Percentiles rank a stretch among this genome's conserved stretches.
Conservation (phyloP, 2,329 filamentous ascomycete genomes). For the Fusarium sp. region DNA sequence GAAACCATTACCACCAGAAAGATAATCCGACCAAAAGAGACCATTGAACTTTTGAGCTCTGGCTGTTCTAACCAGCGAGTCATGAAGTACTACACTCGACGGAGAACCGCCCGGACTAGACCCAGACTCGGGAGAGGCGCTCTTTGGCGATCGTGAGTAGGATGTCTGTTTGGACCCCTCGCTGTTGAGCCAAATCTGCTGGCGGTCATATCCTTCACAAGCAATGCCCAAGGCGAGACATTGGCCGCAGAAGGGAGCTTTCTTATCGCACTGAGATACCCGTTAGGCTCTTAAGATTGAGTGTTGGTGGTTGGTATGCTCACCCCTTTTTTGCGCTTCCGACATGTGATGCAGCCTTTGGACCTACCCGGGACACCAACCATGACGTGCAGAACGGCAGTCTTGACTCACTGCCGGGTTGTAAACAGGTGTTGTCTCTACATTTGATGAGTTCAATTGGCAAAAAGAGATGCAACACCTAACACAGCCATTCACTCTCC, state of each 20-base stretch:
- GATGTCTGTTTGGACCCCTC: slow-evolving; percentile 2
- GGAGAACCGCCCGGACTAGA: fast-evolving
- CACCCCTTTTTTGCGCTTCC: slow-evolving; percentile 24
- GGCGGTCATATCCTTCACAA: slow-evolving; percentile 15
- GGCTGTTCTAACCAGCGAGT: slow-evolving; percentile 1
- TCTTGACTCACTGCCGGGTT: no score
- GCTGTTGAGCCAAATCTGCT: slow-evolving; percentile 24
- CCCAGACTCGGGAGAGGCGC: fast-evolving
- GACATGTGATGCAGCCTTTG: slow-evolving; percentile 24
- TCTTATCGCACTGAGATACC: slow-evolving; percentile 18
- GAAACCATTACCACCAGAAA: slow-evolving; percentile 13
- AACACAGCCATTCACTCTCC: no score
- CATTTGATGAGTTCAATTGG: no score
- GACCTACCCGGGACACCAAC: slow-evolving; percentile 30
- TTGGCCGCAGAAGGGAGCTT: slow-evolving; percentile 3
- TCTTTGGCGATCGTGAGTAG: neutral
- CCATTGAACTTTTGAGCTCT: slow-evolving; percentile 25
- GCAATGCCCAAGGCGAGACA: slow-evolving; percentile 9
- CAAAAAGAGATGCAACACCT: no score
- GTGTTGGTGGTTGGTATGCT: neutral
- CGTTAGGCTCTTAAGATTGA: neutral
- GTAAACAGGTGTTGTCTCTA: no score
- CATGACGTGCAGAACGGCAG: no score
- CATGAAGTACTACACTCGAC: neutral
- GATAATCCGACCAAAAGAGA: slow-evolving; percentile 22